Percentiles rank a stretch among this genome's conserved stretches.
phyloP scores from a whole-genome alignment of 192 early-diverging fungal genomes.

The Haplosporangium gracile region DNA sequence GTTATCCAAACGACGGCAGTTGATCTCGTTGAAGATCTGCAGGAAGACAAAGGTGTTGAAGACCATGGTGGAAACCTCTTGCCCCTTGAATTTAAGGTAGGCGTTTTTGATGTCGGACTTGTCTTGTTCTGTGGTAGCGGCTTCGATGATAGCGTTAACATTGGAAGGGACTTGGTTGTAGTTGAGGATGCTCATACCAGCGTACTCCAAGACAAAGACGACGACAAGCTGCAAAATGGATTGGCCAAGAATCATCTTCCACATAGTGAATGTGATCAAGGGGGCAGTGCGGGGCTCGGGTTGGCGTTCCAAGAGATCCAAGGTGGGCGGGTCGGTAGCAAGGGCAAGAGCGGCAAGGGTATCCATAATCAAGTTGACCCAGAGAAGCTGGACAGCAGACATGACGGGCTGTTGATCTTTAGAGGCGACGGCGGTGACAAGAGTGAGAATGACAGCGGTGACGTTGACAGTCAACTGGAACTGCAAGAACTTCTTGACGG shows the following conservation, averaged over 20 bases:
- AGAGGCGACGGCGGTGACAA: slow-evolving; percentile 77
- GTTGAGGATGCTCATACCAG: slow-evolving; percentile 72
- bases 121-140: not conserved
- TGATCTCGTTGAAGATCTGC: slow-evolving; percentile 94
- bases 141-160: not conserved
- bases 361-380: slow-evolving; percentile 99
- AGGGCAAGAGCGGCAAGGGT: slow-evolving; percentile 96
- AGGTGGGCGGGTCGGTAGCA: slow-evolving; percentile 92
- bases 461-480: slow-evolving; percentile 99
- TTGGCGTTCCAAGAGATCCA: slow-evolving; percentile 83
- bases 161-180: slow-evolving; percentile 42
- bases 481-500: slow-evolving; percentile 97
- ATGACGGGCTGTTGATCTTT: slow-evolving; percentile 79
- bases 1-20: slow-evolving; percentile 80
- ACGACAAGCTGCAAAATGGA: slow-evolving; percentile 87
- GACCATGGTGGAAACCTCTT: slow-evolving; percentile 77
- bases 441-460: slow-evolving; percentile 84
- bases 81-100: slow-evolving; percentile 49
- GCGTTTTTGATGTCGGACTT: not conserved
- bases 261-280: slow-evolving; percentile 92
- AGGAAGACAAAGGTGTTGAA: slow-evolving; percentile 94
- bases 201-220: slow-evolving; percentile 76
- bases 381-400: slow-evolving; percentile 95
- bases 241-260: slow-evolving; percentile 95
- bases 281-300: slow-evolving; percentile 86